Base-by-base conservation (phyloP, 2,329 filamentous ascomycete genomes). In the Phoma sp. region DNA sequence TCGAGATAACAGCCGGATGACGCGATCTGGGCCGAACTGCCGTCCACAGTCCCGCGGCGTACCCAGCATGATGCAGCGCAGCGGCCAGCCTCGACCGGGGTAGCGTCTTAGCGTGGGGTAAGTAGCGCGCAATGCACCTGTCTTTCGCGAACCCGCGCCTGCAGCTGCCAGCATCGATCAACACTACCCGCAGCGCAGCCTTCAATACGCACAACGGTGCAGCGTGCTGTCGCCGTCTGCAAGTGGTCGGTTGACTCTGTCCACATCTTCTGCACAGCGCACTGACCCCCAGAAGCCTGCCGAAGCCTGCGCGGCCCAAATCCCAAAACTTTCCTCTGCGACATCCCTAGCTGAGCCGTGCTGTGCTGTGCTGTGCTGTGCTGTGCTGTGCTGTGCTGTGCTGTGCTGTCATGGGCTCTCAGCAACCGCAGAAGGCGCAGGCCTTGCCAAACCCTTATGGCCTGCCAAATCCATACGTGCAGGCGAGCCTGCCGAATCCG, bases 401-500 rank as follows among this genome's bases (percentile, higher is more conserved):
- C 18, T 18, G 18, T 18, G 18, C 18, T 18, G 18, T 18, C 18
- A 71, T 71, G 68, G 55, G 59, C 13, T 61, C 60, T 22, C 64
- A 65, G 56, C 59, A 59, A 47, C 55, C 58, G 23, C 61, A 65
- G 55, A 67, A 67, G 62, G 51, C 60, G 54, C 55, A 59, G 38
- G 59, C 57, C 55, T 50, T 70, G 48, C 68, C 67, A 18, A 67
- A 68, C 27, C 64, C 59, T n/a, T 64, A 66, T 51, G 60, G 55
- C 50, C 55, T 65, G 3, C 65, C 65, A 7, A 69, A 68, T 29
- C 65, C 67, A 6, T 71, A 71, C 55, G 67, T 58, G 30, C 54
- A 59, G 54, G 53, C 52, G 51, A 58, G 59, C 55, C 63, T 68
- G 43, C 64, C 66, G 1, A 70, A 70, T 45, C 64, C 66, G n/a